Base-by-base conservation (phyloP, 495 filamentous ascomycete genomes). In the Staphylotrichum tortipilum region DNA sequence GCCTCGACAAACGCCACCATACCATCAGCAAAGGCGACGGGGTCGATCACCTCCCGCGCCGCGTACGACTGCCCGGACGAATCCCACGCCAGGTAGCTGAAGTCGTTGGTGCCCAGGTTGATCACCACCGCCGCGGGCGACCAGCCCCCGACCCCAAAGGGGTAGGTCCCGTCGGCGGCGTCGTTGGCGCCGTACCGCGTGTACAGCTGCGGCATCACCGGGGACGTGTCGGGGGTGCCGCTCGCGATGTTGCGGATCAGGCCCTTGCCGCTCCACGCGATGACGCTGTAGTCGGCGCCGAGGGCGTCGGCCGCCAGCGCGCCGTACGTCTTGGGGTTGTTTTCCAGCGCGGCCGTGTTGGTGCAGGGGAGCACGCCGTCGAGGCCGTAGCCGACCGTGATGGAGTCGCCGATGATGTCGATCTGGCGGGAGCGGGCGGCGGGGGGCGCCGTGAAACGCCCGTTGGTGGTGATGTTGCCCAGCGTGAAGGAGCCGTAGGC, bases 81-180 rank as follows among this genome's bases (percentile, higher is more conserved):
- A 14, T 37, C 35, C 35, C 35, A 37, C 3, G 35, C 37, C 4
- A 40, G 1, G 37, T 40, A 40, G 37, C 37, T 26, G 37, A 40
- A 40, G 37, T 40, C 37, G 37, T 40, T 40, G 37, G 37, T 40
- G 37, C 37, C 37, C 5, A 40, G 37, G 19, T 40, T 40, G 37
- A 40, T 24, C 21, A 40, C 37, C 3, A 40, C 19, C 9, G 37
- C 37, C 3, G 23, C 19, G 8, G 37, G 37, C 1, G 37, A 40
- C 37, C 37, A 40, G 9, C 10, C 5, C 4, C 3, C 6, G n/a
- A n/a, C n/a, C 10, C 21, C 21, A 22, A 24, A 40, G 21, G 37
- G 37, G 21, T 40, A 40, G 37, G n/a, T n/a, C n/a, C 37, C 26
- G 19, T 26, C 7, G 22, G 23, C 37, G 37, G 37, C 21, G 21